Conservation (phyloP, 495 filamentous ascomycete genomes). For the Rhypophila decipiens region DNA sequence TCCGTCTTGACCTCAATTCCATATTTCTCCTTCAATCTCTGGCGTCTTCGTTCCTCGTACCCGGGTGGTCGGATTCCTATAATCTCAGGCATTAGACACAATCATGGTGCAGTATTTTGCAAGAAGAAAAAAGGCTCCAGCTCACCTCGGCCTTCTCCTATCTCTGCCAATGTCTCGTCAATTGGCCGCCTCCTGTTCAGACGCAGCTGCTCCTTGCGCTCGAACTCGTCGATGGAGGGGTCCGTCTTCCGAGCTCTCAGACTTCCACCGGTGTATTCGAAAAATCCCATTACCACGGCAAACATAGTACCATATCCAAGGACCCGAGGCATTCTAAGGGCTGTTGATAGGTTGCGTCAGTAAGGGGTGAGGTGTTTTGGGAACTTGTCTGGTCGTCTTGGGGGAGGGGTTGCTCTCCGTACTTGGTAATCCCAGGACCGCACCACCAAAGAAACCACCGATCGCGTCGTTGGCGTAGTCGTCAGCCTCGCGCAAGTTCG, state of each 20-base stretch:
- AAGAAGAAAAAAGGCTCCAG: too few relatives aligned
- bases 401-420: constrained; percentile 7
- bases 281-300: constrained; percentile 58
- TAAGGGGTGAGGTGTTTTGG: too few relatives aligned
- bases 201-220: constrained; percentile 68
- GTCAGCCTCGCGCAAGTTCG: constrained; percentile 42
- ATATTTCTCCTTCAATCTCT: constrained; percentile 83
- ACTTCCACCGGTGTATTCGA: constrained; percentile 73
- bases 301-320: constrained; percentile 67
- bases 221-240: constrained; percentile 66
- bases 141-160: constrained; percentile 89
- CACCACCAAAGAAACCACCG: constrained; percentile 33
- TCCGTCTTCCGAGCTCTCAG: constrained; percentile 50
- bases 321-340: constrained; percentile 68
- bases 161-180: constrained; percentile 70
- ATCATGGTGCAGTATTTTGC: too few relatives aligned
- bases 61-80: constrained; percentile 76
- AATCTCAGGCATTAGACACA: too few relatives aligned
- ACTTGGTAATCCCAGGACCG: constrained; percentile 34
- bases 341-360: constrained; percentile 22
- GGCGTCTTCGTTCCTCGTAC: constrained; percentile 77
- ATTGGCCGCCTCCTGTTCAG: constrained; percentile 68
- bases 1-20: constrained; percentile 73
- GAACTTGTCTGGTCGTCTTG: too few relatives aligned
- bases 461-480: constrained; percentile 34